Evolutionary conservation across 2,329 filamentous ascomycete genomes (phyloP), one percentile per base, ranked within the genome.

Genomic region (Eurotiales sp.): DNA sequence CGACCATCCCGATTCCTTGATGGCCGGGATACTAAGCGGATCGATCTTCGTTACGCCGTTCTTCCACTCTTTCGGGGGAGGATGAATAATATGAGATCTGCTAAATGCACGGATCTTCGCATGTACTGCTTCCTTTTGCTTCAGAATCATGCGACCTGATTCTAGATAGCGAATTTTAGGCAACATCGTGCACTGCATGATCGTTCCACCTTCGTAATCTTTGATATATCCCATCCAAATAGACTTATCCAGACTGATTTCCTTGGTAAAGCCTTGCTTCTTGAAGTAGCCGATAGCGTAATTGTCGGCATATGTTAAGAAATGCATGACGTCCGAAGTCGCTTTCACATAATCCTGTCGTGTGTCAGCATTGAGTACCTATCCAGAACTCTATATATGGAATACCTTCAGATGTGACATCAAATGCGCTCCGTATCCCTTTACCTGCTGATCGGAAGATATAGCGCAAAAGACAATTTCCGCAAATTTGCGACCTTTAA

Each of bases 211-310:
- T 72, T 99, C 93, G 69, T 99, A 99, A 68, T 99, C 93, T 68
- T 99, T 99, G 76, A 99, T 99, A 64, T 97, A 99, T 2, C 93
- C 93, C 93, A 97, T 97, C 93, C 93, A 99, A 3, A 90, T 85
- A 2, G 86, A 84, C 62, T 85, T 87, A 53, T 93, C 88, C 1
- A 99, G 82, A 0, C 91, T 96, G 57, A 99, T 97, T 62, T 99
- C 92, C 68, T 99, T 99, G 1, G 93, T 97, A 65, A 99, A 99
- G 0, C 93, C 93, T 68, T 99, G 93, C 68, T 99, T 99, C 71
- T 97, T 95, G 72, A 99, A 99, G 70, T 97, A 99, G 10, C 93
- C 93, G 58, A 96, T 99, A 34, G 93, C 93, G 65, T 97, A 97
- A 70, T 99, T 99, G 70, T 99, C 93, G 58, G 93, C 93, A 64